These are phyloP conservation scores for Cajanus cajan DNA, from an alignment of 306 rosid genomes.

Conservation along the genomic window DNA sequence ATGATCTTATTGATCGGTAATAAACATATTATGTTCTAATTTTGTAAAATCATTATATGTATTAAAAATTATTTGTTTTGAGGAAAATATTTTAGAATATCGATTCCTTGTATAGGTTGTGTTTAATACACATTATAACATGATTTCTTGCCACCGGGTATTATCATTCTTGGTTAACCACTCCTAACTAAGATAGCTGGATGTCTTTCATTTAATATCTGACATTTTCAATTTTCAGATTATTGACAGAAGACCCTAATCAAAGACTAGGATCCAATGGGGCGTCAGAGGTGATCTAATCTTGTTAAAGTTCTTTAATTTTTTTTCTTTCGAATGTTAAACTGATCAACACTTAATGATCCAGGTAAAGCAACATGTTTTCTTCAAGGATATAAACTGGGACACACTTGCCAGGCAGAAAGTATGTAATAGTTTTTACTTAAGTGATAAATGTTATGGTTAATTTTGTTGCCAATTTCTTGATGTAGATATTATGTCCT, in stretches of 20 bases:
- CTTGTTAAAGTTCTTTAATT: slow-evolving; percentile 17
- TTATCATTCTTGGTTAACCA: slow-evolving; percentile 7
- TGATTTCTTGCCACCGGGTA: not conserved
- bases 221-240: slow-evolving; percentile 51
- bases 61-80: slow-evolving; percentile 21
- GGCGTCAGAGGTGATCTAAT: slow-evolving; percentile 77
- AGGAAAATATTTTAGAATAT: not conserved
- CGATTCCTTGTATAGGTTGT: not conserved
- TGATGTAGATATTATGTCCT: slow-evolving; percentile 6
- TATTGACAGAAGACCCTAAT: slow-evolving; percentile 93
- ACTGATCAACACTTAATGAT: slow-evolving; percentile 34
- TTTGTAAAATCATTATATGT: not conserved
- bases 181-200: not conserved
- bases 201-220: slow-evolving; percentile 21
- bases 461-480: not conserved
- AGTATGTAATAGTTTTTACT: slow-evolving; percentile 43
- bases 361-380: slow-evolving; percentile 91
- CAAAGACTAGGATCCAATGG: slow-evolving; percentile 97
- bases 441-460: slow-evolving; percentile 9
- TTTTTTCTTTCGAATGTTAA: slow-evolving; percentile 1
- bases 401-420: slow-evolving; percentile 98
- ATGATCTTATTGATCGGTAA: slow-evolving; percentile 89
- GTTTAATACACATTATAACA: not conserved
- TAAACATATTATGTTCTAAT: slow-evolving; percentile 27
- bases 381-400: slow-evolving; percentile 98